Percentiles rank a stretch among this genome's conserved stretches.
Evolutionary conservation across 2,329 filamentous ascomycete species (phyloP).

Genomic region (Hortaea werneckii): DNA sequence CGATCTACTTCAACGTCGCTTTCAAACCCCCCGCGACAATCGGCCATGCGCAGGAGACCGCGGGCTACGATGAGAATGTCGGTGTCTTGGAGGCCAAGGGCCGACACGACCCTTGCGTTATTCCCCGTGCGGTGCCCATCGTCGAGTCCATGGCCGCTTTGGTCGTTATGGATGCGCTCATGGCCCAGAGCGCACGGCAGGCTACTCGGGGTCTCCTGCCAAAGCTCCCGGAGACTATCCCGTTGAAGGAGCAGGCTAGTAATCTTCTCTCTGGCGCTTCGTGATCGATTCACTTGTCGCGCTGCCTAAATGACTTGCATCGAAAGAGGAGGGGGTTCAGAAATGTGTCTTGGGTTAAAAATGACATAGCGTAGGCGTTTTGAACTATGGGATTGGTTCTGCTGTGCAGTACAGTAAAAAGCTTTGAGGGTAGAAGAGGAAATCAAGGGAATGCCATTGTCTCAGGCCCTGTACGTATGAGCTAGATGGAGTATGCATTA

Average conservation of each 20-base stretch:
- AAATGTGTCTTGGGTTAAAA: background rate
- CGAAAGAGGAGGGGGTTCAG: background rate
- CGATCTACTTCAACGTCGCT: slow-evolving; percentile 86
- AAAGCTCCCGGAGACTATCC: slow-evolving; percentile 21
- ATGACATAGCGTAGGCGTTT: background rate
- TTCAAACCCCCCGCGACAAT: slow-evolving; percentile 97
- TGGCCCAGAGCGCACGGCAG: slow-evolving; percentile 64
- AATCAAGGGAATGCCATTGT: too few species aligned
- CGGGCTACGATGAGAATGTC: slow-evolving; percentile 64
- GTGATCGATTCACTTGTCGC: background rate
- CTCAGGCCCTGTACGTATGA: too few species aligned
- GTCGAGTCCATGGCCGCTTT: slow-evolving; percentile 87
- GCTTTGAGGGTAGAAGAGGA: too few species aligned
- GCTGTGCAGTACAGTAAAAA: too few species aligned
- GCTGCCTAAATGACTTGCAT: too few species aligned
- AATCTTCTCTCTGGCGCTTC: slow-evolving; percentile 12
- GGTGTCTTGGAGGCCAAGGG: slow-evolving; percentile 85
- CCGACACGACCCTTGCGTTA: slow-evolving; percentile 86
- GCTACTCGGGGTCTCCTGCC: slow-evolving; percentile 38
- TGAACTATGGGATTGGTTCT: background rate
- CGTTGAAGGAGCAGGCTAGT: slow-evolving; percentile 14
- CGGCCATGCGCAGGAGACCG: slow-evolving; percentile 74
- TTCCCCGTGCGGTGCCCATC: slow-evolving; percentile 74
- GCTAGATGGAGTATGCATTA: too few species aligned
- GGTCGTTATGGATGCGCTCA: slow-evolving; percentile 74